These are phyloP conservation scores for Ceratocystis cubensis DNA, from an alignment of 2,329 filamentous ascomycete genomes.

Conservation along the genomic window DNA sequence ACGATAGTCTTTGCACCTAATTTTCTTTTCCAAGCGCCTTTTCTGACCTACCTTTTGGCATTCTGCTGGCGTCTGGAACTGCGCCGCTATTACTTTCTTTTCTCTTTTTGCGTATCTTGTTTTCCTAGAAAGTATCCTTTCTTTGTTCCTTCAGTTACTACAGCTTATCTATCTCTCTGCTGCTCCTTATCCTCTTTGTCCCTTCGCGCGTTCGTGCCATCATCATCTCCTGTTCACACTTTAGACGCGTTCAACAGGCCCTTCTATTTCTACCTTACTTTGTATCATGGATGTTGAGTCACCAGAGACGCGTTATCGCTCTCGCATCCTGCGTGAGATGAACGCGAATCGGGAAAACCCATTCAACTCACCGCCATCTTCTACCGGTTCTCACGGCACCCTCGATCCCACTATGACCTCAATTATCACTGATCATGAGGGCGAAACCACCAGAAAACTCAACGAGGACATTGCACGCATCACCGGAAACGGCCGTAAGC, in stretches of 20 bases:
- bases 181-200: not conserved
- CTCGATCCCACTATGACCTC: constrained; percentile 42
- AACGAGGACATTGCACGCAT: constrained; percentile 38
- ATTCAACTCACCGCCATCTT: constrained; percentile 47
- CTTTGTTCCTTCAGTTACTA: not conserved
- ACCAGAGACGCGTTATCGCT: constrained; percentile 33
- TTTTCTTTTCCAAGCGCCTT: not conserved
- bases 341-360: constrained; percentile 42
- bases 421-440: constrained; percentile 41
- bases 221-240: not conserved
- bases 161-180: not conserved
- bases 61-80: not conserved
- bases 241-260: not conserved
- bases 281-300: constrained; percentile 33
- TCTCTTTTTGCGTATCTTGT: constrained; percentile 8
- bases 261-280: not conserved
- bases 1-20: not conserved
- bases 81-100: not conserved
- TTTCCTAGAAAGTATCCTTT: constrained; percentile 19
- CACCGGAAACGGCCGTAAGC: constrained; percentile 30
- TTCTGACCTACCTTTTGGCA: not conserved
- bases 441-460: constrained; percentile 41
- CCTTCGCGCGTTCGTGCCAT: not conserved
- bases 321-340: constrained; percentile 41
- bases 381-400: constrained; percentile 45